Evolutionary conservation across 2,329 filamentous ascomycete genomes (phyloP).

Genomic region (Pseudofabraea citricarpa): DNA sequence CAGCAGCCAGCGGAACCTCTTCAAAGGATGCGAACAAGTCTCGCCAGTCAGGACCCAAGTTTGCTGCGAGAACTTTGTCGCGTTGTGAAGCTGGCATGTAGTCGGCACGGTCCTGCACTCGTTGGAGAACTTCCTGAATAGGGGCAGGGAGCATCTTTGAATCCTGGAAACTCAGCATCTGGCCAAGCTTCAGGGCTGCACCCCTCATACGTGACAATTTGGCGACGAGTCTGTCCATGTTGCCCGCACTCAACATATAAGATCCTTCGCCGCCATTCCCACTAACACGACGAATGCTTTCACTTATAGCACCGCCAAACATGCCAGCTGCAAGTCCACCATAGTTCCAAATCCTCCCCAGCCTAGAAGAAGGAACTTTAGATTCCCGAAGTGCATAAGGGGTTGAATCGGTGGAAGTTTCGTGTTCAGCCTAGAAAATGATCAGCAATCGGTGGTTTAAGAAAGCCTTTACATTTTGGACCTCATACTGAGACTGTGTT

Average conservation of each 20-base stretch:
- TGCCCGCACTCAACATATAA: constrained; percentile 79
- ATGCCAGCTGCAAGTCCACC: constrained; percentile 89
- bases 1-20: constrained; percentile 87
- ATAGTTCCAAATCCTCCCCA: constrained; percentile 93
- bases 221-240: constrained; percentile 88
- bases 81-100: constrained; percentile 97
- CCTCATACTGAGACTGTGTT: constrained; percentile 1
- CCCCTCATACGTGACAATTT: constrained; percentile 96
- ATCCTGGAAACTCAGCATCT: constrained; percentile 98
- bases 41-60: constrained; percentile 81
- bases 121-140: constrained; percentile 84
- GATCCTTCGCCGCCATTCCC: constrained; percentile 68
- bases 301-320: constrained; percentile 86
- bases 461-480: constrained; percentile 22
- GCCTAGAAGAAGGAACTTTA: constrained; percentile 78
- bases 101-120: constrained; percentile 93
- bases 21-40: constrained; percentile 80
- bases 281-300: constrained; percentile 75
- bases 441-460: constrained; percentile 39
- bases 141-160: constrained; percentile 86
- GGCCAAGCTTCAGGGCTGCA: constrained; percentile 92
- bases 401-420: constrained; percentile 22
- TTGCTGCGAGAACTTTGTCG: constrained; percentile 72
- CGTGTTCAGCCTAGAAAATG: constrained; percentile 16
- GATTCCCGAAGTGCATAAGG: constrained; percentile 78